These are phyloP conservation scores for Magnusiomyces clavatus DNA, from an alignment of 1,139 yeast genomes.

Conservation along the genomic window DNA sequence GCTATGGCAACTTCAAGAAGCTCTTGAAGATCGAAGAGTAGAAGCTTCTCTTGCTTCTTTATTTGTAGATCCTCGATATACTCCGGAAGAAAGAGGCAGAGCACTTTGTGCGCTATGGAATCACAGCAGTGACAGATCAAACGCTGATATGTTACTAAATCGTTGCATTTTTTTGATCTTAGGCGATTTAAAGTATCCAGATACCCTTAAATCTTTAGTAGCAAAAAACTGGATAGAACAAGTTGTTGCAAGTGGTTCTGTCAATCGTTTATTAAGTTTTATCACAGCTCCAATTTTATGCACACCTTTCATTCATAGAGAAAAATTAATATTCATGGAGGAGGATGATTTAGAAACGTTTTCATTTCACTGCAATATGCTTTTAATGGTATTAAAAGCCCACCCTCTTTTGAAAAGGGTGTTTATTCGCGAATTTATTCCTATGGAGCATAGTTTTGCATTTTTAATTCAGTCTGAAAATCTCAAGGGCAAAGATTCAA, in stretches of 20 bases:
- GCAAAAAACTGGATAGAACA: conserved; percentile 51
- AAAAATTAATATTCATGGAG: conserved; percentile 43
- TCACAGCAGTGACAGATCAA: conserved; percentile 34
- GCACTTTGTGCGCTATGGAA: conserved; percentile 38
- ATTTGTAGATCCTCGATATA: conserved; percentile 20
- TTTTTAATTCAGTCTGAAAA: conserved; percentile 12
- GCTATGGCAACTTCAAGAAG: conserved; percentile 33
- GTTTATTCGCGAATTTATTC: conserved; percentile 14
- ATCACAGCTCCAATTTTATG: conserved; percentile 45
- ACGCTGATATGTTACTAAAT: conserved; percentile 42
- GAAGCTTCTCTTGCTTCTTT: conserved; percentile 33
- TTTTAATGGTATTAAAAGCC: conserved; percentile 14
- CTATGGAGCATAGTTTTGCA: conserved; percentile 35
- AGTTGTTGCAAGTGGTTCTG: conserved; percentile 46
- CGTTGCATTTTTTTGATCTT: conserved; percentile 63
- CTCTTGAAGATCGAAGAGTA: conserved; percentile 28
- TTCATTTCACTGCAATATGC: conserved; percentile 15
- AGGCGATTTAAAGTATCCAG: conserved; percentile 47
- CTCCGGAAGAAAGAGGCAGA: conserved; percentile 20
- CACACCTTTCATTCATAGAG: conserved; percentile 17
- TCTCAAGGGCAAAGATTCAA: conserved; percentile 44
- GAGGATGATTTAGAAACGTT: conserved; percentile 16
- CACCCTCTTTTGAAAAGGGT: conserved; percentile 13
- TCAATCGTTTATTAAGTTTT: conserved; percentile 53
- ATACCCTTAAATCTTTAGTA: conserved; percentile 25